A percentile compares a stretch with the other conserved stretches of the same genome.
phyloP scores from a whole-genome alignment of 1,284 basidiomycete genomes.

The Cystobasidium slooffiae region DNA sequence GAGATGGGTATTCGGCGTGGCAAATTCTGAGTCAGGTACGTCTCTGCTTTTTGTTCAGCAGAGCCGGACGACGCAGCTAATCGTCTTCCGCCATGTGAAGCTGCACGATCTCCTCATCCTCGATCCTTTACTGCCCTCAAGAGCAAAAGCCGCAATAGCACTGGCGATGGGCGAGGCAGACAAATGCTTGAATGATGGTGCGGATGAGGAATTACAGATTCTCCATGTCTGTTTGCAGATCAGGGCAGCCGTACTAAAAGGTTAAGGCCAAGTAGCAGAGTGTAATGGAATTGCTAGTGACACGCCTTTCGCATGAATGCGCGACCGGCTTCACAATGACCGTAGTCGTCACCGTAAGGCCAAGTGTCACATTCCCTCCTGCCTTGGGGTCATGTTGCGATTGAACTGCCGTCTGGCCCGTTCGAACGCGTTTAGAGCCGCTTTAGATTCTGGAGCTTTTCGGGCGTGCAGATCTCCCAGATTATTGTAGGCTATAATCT shows the following conservation, averaged over 20 bases:
- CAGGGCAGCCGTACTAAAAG: slow-evolving; percentile 35
- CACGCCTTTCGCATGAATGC: no score
- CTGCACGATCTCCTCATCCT: slow-evolving; percentile 87
- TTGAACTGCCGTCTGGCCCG: no score
- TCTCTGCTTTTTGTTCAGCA: slow-evolving; percentile 9
- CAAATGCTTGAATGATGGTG: slow-evolving; percentile 93
- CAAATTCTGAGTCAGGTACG: slow-evolving; percentile 86
- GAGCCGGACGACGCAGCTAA: no score
- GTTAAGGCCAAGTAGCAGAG: slow-evolving; percentile 1
- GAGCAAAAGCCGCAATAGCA: slow-evolving; percentile 80
- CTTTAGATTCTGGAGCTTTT: no score
- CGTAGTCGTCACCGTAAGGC: no score
- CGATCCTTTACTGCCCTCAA: slow-evolving; percentile 76
- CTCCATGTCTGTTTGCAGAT: slow-evolving; percentile 81
- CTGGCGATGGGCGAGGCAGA: slow-evolving; percentile 91
- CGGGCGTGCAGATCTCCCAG: no score
- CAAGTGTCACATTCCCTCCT: no score
- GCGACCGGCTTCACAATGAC: no score
- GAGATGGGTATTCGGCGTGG: slow-evolving; percentile 89
- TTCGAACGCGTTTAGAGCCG: no score
- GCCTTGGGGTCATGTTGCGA: no score
- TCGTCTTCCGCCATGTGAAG: slow-evolving; percentile 59
- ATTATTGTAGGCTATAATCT: no score
- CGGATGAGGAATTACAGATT: slow-evolving; percentile 97
- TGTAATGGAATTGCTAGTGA: not conserved